phyloP scores from a whole-genome alignment of 148 eudicot genomes.

The Rhododendron molle region DNA sequence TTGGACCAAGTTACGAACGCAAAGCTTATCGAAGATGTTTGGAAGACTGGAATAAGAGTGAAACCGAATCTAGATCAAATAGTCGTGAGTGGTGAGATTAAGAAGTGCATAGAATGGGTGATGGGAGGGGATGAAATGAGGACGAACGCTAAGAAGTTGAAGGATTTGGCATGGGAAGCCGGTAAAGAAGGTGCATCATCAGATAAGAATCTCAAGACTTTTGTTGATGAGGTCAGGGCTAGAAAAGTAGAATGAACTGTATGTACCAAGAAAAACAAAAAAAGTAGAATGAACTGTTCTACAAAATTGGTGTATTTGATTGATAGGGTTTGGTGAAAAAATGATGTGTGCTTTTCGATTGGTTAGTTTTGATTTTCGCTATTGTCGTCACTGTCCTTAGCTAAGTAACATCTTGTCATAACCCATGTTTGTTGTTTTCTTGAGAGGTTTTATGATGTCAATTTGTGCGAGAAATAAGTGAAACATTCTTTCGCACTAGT shows the following conservation, averaged over 20 bases:
- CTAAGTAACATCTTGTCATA: not conserved
- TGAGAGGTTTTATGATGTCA: no score
- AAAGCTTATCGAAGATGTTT: constrained; percentile 20
- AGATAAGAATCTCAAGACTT: not conserved
- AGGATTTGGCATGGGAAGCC: not conserved
- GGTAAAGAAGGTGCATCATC: not conserved
- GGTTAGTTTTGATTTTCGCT: not conserved
- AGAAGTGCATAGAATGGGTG: not conserved
- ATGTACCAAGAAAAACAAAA: no score
- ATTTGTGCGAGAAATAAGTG: no score
- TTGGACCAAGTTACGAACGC: constrained; percentile 13
- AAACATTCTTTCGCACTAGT: no score
- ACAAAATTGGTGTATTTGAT: not conserved
- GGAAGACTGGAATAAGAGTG: not conserved
- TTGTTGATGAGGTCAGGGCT: not conserved
- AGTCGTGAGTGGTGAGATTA: not conserved
- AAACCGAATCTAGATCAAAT: not conserved
- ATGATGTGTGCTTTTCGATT: not conserved
- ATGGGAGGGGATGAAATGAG: not conserved
- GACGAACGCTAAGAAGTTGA: not conserved
- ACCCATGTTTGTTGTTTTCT: not conserved
- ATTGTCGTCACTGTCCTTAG: not conserved
- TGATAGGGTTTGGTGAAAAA: not conserved
- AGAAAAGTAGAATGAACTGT: not conserved
- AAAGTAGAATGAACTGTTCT: not conserved